Evolutionary conservation across 352 stramenopile genomes (phyloP).

Genomic region (Achlya hypogyna): DNA sequence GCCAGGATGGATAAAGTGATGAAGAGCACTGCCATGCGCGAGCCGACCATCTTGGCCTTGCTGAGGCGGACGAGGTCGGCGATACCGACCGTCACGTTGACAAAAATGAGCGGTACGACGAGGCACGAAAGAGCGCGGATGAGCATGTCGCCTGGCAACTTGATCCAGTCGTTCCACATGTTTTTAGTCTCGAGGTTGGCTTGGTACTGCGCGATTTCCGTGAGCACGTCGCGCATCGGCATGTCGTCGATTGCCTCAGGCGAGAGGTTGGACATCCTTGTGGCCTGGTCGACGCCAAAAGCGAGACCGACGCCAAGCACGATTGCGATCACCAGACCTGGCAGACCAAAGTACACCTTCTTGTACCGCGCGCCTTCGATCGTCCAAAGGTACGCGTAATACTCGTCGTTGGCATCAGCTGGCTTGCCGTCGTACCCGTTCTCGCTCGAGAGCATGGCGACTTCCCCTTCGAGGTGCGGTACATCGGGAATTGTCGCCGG

Average conservation of each 20-base stretch:
- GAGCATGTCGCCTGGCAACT: conserved; percentile 58
- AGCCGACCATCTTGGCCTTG: conserved; percentile 25
- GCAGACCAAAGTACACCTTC: conserved; percentile 13
- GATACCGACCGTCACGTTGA: conserved; percentile 62
- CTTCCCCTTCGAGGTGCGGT: background rate
- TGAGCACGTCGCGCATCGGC: background rate
- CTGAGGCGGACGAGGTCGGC: conserved; percentile 51
- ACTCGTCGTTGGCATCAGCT: conserved; percentile 3
- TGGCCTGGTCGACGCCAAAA: background rate
- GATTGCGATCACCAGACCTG: conserved; percentile 1
- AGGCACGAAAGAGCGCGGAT: conserved; percentile 65
- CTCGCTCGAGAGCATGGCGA: background rate
- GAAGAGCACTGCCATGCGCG: background rate
- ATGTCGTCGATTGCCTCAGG: background rate
- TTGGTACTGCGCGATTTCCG: background rate
- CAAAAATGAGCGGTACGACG: conserved; percentile 67
- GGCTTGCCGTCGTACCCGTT: background rate
- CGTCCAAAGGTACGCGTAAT: conserved; percentile 10
- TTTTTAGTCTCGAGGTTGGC: background rate
- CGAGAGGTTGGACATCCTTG: background rate
- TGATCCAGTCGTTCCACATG: conserved; percentile 17
- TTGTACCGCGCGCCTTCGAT: conserved; percentile 15
- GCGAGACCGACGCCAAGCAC: background rate
- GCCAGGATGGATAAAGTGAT: background rate
- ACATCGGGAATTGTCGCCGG: background rate